Conservation (phyloP, 768 basidiomycete genomes). For the Trametes villosa region DNA sequence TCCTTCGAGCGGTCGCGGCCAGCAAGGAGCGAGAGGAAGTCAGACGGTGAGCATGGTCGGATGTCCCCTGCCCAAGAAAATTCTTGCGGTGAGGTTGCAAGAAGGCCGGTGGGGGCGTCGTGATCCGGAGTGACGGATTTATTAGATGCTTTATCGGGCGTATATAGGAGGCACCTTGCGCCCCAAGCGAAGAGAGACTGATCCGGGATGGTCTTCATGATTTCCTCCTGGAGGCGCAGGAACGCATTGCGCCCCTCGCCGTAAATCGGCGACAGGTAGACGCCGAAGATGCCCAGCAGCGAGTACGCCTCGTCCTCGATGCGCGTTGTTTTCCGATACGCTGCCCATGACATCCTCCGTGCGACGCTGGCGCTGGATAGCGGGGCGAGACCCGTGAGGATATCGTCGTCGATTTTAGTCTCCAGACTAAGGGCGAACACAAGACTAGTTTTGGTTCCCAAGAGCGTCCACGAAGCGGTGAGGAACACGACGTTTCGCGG, state of each 20-base stretch:
- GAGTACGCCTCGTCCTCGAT: conserved; percentile 14
- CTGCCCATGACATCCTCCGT: background rate
- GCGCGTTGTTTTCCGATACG: background rate
- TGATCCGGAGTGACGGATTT: background rate
- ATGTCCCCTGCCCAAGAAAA: background rate
- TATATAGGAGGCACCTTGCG: background rate
- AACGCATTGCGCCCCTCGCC: conserved; percentile 14
- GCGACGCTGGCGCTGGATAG: background rate
- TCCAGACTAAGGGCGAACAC: background rate
- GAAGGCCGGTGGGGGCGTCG: background rate
- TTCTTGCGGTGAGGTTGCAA: background rate
- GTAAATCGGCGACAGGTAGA: conserved; percentile 9
- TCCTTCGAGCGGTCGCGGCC: background rate
- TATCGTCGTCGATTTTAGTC: background rate
- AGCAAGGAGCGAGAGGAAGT: background rate
- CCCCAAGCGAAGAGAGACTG: conserved; percentile 19
- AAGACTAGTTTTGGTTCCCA: background rate
- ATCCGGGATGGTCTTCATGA: conserved; percentile 9
- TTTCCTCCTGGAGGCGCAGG: conserved; percentile 12
- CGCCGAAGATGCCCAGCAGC: conserved; percentile 12
- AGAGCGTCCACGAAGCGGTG: background rate
- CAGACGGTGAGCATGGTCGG: background rate
- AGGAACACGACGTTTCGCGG: background rate
- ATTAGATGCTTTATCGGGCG: background rate
- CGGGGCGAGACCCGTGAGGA: background rate